These are phyloP conservation scores for Aspergillus transmontanensis DNA, from an alignment of 2,329 filamentous ascomycete species.

Conservation along the genomic window DNA sequence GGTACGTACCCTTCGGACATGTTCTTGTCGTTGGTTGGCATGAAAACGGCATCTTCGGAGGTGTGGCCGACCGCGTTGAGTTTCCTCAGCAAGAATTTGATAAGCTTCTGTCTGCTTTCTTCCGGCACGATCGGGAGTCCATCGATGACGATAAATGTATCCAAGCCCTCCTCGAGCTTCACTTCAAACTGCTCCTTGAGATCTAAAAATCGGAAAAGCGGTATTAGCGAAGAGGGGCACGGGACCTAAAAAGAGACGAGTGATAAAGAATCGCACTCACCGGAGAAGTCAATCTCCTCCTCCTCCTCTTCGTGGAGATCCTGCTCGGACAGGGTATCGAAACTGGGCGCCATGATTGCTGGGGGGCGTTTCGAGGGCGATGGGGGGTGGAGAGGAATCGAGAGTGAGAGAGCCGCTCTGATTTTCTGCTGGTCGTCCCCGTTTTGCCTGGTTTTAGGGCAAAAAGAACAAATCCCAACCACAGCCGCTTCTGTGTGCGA, in stretches of 20 bases:
- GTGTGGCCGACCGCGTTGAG: slow-evolving; percentile 82
- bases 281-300: slow-evolving; percentile 89
- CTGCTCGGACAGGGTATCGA: slow-evolving; percentile 88
- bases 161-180: slow-evolving; percentile 90
- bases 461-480: slow-evolving; percentile 37
- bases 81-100: slow-evolving; percentile 96
- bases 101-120: slow-evolving; percentile 88
- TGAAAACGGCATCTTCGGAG: slow-evolving; percentile 83
- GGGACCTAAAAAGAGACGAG: slow-evolving; percentile 11
- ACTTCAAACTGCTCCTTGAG: slow-evolving; percentile 94
- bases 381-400: slow-evolving; percentile 21
- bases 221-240: slow-evolving; percentile 32
- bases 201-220: slow-evolving; percentile 53
- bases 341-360: slow-evolving; percentile 85
- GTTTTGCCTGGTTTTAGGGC: slow-evolving; percentile 32
- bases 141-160: slow-evolving; percentile 95
- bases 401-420: slow-evolving; percentile 29
- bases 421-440: slow-evolving; percentile 33
- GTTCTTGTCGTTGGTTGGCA: slow-evolving; percentile 88
- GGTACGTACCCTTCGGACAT: slow-evolving; percentile 77
- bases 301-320: slow-evolving; percentile 90
- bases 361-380: slow-evolving; percentile 24
- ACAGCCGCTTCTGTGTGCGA: slow-evolving; percentile 37
- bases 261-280: slow-evolving; percentile 37
- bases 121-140: slow-evolving; percentile 86